Evolutionary conservation across 2,329 filamentous ascomycete genomes (phyloP).

Genomic region (Paraphoma chrysanthemicola): DNA sequence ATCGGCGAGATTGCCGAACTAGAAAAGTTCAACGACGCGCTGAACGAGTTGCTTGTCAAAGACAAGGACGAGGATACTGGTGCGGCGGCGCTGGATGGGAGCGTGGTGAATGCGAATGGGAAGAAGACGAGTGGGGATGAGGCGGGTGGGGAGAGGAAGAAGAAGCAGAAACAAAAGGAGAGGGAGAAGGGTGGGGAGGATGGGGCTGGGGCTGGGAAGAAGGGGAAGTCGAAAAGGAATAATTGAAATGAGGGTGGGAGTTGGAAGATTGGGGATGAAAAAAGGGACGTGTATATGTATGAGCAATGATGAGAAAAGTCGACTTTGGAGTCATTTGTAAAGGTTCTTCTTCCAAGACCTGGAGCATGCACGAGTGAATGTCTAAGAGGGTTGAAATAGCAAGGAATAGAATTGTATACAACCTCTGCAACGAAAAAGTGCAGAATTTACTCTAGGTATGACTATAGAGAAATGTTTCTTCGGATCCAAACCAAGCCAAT

Average conservation of each 20-base stretch:
- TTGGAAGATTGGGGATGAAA: neutral
- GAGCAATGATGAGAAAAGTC: too few relatives aligned
- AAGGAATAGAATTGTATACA: neutral
- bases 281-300: neutral
- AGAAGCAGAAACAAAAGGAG: constrained; percentile 28
- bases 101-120: constrained; percentile 29
- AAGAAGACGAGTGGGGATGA: constrained; percentile 42
- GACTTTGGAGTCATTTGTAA: too few relatives aligned
- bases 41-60: constrained; percentile 62
- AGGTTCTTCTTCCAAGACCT: too few relatives aligned
- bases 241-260: constrained; percentile 17
- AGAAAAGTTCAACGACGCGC: constrained; percentile 66
- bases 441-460: neutral
- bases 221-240: constrained; percentile 31
- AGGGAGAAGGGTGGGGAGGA: neutral
- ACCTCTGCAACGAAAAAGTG: neutral
- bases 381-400: too few relatives aligned
- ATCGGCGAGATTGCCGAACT: constrained; percentile 74
- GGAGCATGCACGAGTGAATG: too few relatives aligned
- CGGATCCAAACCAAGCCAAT: neutral
- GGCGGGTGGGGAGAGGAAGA: constrained; percentile 21
- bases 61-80: constrained; percentile 28
- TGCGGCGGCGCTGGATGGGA: constrained; percentile 10
- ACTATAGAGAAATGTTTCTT: neutral
- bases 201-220: constrained; percentile 11